Percentiles rank a stretch among this genome's conserved stretches.
These are phyloP conservation scores for Psophocarpus tetragonolobus DNA, from an alignment of 306 rosid genomes.

Conservation along the genomic window DNA sequence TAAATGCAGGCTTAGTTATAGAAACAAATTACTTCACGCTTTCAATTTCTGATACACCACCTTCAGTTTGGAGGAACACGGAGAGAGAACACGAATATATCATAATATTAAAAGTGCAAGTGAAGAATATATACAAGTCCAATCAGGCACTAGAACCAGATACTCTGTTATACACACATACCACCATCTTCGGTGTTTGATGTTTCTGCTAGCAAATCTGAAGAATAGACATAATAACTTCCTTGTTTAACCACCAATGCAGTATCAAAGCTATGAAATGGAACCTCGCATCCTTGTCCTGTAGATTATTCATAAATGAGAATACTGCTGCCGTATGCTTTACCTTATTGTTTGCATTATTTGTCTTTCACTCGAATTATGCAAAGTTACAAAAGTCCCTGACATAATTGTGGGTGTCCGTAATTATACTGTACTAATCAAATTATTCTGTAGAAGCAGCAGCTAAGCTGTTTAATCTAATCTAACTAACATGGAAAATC, in stretches of 20 bases:
- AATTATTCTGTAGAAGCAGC: background rate
- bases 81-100: slow-evolving; percentile 15
- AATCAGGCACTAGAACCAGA: slow-evolving; percentile 52
- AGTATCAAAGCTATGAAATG: slow-evolving; percentile 23
- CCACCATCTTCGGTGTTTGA: slow-evolving; percentile 30
- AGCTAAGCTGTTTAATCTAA: background rate
- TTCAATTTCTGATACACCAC: slow-evolving; percentile 27
- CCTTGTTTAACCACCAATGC: slow-evolving; percentile 29
- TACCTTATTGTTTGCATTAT: background rate
- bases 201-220: slow-evolving; percentile 31
- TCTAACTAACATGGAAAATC: background rate
- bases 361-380: slow-evolving; percentile 14
- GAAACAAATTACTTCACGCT: slow-evolving; percentile 1
- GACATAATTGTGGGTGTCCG: slow-evolving; percentile 13
- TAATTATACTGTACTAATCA: slow-evolving; percentile 4
- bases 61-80: slow-evolving; percentile 33
- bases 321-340: background rate
- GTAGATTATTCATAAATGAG: slow-evolving; percentile 13
- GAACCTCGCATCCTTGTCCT: slow-evolving; percentile 31
- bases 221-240: slow-evolving; percentile 28
- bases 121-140: slow-evolving; percentile 34
- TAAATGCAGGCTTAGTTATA: slow-evolving; percentile 11
- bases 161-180: slow-evolving; percentile 31
- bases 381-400: slow-evolving; percentile 13
- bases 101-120: slow-evolving; percentile 13